phyloP scores from a whole-genome alignment of 2,329 filamentous ascomycete genomes.

The Nothophoma quercina region DNA sequence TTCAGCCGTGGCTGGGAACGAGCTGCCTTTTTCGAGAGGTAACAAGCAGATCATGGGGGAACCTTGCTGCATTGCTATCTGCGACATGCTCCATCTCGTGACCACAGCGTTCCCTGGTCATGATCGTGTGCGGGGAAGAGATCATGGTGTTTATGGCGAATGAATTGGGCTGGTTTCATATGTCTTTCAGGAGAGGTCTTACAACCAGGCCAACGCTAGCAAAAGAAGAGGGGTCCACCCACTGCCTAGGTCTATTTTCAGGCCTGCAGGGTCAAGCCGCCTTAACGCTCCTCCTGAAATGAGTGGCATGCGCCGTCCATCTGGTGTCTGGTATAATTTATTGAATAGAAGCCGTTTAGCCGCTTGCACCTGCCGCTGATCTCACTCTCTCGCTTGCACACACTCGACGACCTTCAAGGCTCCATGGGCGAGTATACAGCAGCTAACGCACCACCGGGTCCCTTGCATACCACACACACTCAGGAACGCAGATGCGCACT shows the following conservation, averaged over 20 bases:
- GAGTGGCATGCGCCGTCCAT: constrained; percentile 15
- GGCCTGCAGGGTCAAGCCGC: constrained; percentile 14
- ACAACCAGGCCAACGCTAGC: constrained; percentile 8
- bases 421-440: constrained; percentile 11
- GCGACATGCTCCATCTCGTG: constrained; percentile 4
- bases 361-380: constrained; percentile 29
- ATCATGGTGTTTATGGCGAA: constrained; percentile 7
- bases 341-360: constrained; percentile 29
- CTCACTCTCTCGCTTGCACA: no score
- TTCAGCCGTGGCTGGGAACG: constrained; percentile 10
- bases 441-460: constrained; percentile 11
- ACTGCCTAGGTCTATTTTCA: constrained; percentile 7
- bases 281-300: constrained; percentile 19
- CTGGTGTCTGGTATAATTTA: constrained; percentile 12
- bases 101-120: constrained; percentile 12
- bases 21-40: constrained; percentile 7
- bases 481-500: constrained; percentile 18
- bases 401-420: constrained; percentile 1
- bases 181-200: constrained; percentile 10
- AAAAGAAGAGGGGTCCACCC: constrained; percentile 13
- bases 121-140: constrained; percentile 1
- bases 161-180: constrained; percentile 13
- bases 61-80: constrained; percentile 6
- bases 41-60: constrained; percentile 6
- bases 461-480: constrained; percentile 20